These are phyloP conservation scores for Laguncularia racemosa DNA, from an alignment of 345 rosid species.

Conservation along the genomic window DNA sequence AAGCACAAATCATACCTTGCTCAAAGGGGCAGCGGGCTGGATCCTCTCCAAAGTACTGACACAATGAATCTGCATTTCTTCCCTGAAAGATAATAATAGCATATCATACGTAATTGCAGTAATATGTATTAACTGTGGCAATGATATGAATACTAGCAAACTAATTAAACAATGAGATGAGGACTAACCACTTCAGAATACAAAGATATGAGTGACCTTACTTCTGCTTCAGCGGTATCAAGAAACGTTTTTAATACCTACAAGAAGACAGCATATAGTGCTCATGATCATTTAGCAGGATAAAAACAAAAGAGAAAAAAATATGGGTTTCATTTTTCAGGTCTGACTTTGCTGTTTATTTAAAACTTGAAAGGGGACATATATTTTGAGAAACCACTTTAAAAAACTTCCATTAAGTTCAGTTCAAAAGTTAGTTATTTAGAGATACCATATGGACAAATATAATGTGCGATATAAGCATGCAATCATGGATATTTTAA, in stretches of 20 bases:
- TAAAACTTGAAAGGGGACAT: too few species aligned
- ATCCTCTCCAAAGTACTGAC: constrained; percentile 96
- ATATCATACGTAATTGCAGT: background rate
- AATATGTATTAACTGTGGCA: background rate
- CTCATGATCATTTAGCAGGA: background rate
- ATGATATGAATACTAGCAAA: background rate
- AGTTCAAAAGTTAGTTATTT: too few species aligned
- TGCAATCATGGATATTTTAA: too few species aligned
- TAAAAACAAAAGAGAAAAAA: background rate
- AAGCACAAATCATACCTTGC: constrained; percentile 51
- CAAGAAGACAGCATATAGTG: constrained; percentile 1
- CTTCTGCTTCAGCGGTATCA: constrained; percentile 87
- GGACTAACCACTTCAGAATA: constrained; percentile 84
- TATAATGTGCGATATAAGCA: too few species aligned
- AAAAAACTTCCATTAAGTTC: too few species aligned
- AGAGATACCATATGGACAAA: too few species aligned
- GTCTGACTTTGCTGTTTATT: too few species aligned
- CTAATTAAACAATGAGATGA: background rate
- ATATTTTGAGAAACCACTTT: too few species aligned
- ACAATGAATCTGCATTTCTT: constrained; percentile 88
- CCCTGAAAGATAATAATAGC: constrained; percentile 49
- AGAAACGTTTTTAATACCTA: constrained; percentile 83
- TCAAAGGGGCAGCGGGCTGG: constrained; percentile 97
- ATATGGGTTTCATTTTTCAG: too few species aligned
- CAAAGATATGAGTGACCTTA: constrained; percentile 60